These are phyloP conservation scores for Leersia perrieri DNA, from an alignment of 176 grass and related monocot genomes.

Conservation along the genomic window DNA sequence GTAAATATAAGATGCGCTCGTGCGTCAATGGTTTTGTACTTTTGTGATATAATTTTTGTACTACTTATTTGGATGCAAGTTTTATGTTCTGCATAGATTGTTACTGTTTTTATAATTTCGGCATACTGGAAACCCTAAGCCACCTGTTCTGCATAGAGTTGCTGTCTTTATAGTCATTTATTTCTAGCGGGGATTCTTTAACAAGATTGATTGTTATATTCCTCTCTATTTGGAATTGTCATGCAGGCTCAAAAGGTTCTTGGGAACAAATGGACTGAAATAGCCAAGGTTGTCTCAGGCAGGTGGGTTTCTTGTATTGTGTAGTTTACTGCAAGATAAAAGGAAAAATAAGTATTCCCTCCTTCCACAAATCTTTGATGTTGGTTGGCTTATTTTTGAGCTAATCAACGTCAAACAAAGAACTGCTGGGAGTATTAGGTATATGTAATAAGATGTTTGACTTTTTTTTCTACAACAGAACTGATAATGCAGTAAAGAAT, in stretches of 20 bases:
- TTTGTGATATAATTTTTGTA: background rate
- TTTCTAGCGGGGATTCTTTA: background rate
- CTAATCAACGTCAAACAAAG: too few relatives aligned
- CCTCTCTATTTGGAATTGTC: constrained; percentile 30
- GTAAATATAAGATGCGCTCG: background rate
- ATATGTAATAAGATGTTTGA: constrained; percentile 2
- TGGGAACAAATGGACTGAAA: constrained; percentile 97
- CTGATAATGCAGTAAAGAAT: constrained; percentile 96
- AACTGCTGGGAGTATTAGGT: background rate
- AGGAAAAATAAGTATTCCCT: background rate
- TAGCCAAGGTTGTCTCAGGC: constrained; percentile 93
- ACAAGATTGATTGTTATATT: background rate
- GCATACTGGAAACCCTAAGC: constrained; percentile 9
- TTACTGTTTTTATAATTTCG: too few relatives aligned
- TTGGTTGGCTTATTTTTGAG: too few relatives aligned
- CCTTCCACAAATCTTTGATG: too few relatives aligned
- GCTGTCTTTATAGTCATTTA: background rate
- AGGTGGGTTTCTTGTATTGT: constrained; percentile 58
- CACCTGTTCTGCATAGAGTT: background rate
- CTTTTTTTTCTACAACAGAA: constrained; percentile 43
- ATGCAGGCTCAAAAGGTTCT: constrained; percentile 87
- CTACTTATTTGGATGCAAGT: background rate
- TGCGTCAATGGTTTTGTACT: background rate
- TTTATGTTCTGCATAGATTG: constrained; percentile 21
- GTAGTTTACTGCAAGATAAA: background rate